These are phyloP conservation scores for Dryadomyces sulphureus DNA, from an alignment of 2,329 filamentous ascomycete genomes.

Conservation along the genomic window DNA sequence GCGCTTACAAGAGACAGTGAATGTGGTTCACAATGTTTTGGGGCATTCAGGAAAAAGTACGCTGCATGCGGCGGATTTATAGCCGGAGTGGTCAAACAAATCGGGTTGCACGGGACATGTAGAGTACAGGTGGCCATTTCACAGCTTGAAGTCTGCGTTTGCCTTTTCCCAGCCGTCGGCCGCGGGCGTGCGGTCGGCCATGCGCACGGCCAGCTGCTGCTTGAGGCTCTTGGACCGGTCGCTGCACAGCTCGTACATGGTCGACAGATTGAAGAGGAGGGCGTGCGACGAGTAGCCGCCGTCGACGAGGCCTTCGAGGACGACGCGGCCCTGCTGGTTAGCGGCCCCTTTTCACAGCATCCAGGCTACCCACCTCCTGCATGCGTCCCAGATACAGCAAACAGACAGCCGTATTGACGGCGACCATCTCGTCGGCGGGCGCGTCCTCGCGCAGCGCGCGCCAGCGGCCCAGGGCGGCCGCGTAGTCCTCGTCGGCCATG, in stretches of 20 bases:
- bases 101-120: too few relatives aligned
- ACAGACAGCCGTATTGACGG: slow-evolving; percentile 73
- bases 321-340: slow-evolving; percentile 37
- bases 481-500: slow-evolving; percentile 66
- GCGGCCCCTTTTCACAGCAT: not conserved
- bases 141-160: slow-evolving; percentile 66
- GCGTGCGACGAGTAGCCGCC: slow-evolving; percentile 56
- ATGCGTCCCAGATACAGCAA: slow-evolving; percentile 69
- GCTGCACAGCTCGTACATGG: slow-evolving; percentile 82
- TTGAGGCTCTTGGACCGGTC: slow-evolving; percentile 62
- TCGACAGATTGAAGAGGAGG: slow-evolving; percentile 77
- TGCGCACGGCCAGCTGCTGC: slow-evolving; percentile 50
- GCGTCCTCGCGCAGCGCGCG: slow-evolving; percentile 26
- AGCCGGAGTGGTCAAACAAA: too few relatives aligned
- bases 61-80: too few relatives aligned
- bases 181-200: slow-evolving; percentile 44
- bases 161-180: slow-evolving; percentile 53
- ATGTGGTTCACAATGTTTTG: too few relatives aligned
- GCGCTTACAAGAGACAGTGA: too few relatives aligned
- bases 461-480: slow-evolving; percentile 49
- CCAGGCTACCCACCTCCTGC: slow-evolving; percentile 38
- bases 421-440: slow-evolving; percentile 49
- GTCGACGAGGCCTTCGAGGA: slow-evolving; percentile 53
- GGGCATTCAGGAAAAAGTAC: too few relatives aligned
- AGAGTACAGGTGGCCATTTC: too few relatives aligned